Evolutionary conservation across 148 eudicot species (phyloP), one percentile per base, ranked within the genome.

Genomic region (Gaultheria prostrata): DNA sequence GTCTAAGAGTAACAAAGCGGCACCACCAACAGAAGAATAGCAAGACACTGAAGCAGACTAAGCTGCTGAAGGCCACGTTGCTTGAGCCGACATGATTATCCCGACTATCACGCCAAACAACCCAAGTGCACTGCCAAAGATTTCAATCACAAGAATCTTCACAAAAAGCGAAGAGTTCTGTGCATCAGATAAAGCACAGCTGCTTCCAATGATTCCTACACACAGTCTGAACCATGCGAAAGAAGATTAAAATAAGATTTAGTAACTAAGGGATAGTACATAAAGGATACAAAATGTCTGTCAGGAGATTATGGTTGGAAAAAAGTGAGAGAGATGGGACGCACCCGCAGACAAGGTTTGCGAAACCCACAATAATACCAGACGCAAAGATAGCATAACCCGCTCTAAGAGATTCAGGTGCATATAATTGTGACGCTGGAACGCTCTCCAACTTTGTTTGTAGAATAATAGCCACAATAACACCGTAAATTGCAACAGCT

Each of bases 401-500:
- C 24, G 99, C 99, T 91, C 99, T 90, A 39, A 97, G 89, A 56
- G 99, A 93, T 87, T 97, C 97, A 0, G 98, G 90, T 59, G 82
- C 91, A 80, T 94, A 90, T 32, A 97, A 76, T 84, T 87, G 89
- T 76, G 95, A 86, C 15, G 88, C 18, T 78, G 97, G 97, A 70
- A 97, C 99, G 84, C 96, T 97, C 87, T 97, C 98, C 84, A 97
- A 86, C 87, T 94, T 97, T 43, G 97, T 97, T 89, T 97, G 99
- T 85, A 94, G 90, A 86, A 97, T 97, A 88, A 97, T 97, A 48
- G 99, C 99, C 87, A 95, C 99, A 57, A 95, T 97, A 86, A 97
- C 99, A 54, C 99, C 99, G 86, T 97, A 97, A 84, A 94, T 97
- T 76, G 99, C 99, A 87, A 97, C 99, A 84, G 98, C 99, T 91